Conservation (phyloP, 139 green algal genomes). For the Edaphochlamys debaryana region DNA sequence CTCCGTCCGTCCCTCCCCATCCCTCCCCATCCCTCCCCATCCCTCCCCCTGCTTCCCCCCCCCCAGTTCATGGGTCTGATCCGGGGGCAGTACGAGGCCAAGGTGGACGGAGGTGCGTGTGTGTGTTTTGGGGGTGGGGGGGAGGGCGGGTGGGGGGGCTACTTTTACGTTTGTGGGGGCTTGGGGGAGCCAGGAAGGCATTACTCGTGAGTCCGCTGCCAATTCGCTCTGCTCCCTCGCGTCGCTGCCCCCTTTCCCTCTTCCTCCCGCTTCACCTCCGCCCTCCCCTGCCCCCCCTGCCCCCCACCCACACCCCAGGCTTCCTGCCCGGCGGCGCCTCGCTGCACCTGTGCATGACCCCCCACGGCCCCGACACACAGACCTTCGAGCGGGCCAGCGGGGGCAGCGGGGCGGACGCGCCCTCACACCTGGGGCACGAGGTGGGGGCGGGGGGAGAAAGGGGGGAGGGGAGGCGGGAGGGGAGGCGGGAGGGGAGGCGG, state of each 20-base stretch:
- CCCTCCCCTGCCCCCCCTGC: too few relatives aligned
- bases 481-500: too few relatives aligned
- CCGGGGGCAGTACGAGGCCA: constrained; percentile 86
- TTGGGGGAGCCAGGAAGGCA: too few relatives aligned
- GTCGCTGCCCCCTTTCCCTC: too few relatives aligned
- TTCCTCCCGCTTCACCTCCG: too few relatives aligned
- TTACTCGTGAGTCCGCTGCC: too few relatives aligned
- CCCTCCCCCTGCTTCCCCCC: background rate
- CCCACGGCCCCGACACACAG: constrained; percentile 89
- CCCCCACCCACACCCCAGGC: too few relatives aligned
- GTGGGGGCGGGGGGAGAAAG: background rate
- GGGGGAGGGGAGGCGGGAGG: too few relatives aligned
- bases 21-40: background rate
- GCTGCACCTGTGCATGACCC: constrained; percentile 92
- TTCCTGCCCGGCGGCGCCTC: constrained; percentile 85
- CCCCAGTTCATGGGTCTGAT: constrained; percentile 98
- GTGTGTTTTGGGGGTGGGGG: too few relatives aligned
- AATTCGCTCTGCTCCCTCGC: too few relatives aligned
- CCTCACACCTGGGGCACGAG: constrained; percentile 58
- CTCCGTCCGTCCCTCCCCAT: background rate
- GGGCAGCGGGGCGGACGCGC: constrained; percentile 42
- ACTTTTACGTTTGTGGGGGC: too few relatives aligned
- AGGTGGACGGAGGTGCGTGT: constrained; percentile 76
- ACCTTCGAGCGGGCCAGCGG: constrained; percentile 82
- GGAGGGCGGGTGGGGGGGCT: too few relatives aligned